Percentiles rank a stretch among this genome's conserved stretches.
phyloP scores from a whole-genome alignment of 805 yeast genomes.

The Wickerhamiella galacta region DNA sequence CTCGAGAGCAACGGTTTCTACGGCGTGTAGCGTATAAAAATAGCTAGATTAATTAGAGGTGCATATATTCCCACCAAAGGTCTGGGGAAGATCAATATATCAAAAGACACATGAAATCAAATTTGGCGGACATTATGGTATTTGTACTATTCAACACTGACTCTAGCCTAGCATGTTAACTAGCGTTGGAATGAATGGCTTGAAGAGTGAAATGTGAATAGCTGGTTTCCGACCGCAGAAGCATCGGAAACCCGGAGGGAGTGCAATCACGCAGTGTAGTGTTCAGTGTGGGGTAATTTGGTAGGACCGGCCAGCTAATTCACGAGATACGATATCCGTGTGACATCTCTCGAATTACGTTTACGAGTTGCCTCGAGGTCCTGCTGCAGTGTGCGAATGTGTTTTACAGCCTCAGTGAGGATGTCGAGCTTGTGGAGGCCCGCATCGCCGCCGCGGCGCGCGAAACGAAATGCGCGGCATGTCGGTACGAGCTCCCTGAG shows the following conservation, averaged over 20 bases:
- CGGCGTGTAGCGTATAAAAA: slow-evolving; percentile 19
- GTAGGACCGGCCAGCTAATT: slow-evolving; percentile 1
- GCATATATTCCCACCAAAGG: background rate
- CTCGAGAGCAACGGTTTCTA: slow-evolving; percentile 77
- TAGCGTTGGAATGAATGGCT: background rate
- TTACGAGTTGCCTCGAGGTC: background rate
- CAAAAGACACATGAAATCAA: no score
- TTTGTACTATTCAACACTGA: background rate
- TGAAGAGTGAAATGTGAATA: background rate
- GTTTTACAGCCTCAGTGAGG: slow-evolving; percentile 68
- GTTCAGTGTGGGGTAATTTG: no score
- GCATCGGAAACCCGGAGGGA: no score
- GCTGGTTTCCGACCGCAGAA: no score
- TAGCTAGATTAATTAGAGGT: background rate
- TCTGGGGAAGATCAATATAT: no score
- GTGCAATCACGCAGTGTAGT: no score
- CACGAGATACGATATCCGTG: slow-evolving; percentile 5
- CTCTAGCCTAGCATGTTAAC: background rate
- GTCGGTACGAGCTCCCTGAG: slow-evolving; percentile 65
- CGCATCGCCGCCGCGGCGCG: slow-evolving; percentile 26
- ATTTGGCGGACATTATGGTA: no score
- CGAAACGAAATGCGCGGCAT: slow-evolving; percentile 34
- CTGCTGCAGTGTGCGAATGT: slow-evolving; percentile 48
- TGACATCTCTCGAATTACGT: background rate
- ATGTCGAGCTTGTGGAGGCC: slow-evolving; percentile 72